Evolutionary conservation across 2,329 filamentous ascomycete genomes (phyloP).

Genomic region (Monosporascus sp.): DNA sequence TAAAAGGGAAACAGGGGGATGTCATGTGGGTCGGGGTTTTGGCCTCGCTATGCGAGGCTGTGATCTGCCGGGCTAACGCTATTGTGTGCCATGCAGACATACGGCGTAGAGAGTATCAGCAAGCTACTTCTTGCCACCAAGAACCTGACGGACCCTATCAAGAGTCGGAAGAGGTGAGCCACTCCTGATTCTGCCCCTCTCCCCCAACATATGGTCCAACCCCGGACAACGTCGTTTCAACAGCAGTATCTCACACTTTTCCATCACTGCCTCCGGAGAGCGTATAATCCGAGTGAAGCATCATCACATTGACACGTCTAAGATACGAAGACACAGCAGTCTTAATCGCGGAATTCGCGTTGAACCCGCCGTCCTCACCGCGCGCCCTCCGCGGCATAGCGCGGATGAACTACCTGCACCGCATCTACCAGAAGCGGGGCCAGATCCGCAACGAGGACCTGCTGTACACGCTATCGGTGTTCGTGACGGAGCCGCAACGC

Average conservation of each 20-base stretch:
- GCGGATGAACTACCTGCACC: conserved; percentile 35
- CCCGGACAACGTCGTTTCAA: no score
- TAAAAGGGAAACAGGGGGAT: background rate
- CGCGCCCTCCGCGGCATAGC: conserved; percentile 29
- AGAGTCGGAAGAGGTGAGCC: conserved; percentile 24
- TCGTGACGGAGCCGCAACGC: conserved; percentile 58
- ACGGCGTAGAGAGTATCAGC: conserved; percentile 26
- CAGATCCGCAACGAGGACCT: conserved; percentile 31
- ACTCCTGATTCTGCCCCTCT: background rate
- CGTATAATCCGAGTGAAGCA: no score
- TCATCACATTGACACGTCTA: background rate
- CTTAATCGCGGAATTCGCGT: conserved; percentile 25
- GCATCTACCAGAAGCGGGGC: conserved; percentile 26
- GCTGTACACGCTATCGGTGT: conserved; percentile 44
- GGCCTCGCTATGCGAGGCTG: no score
- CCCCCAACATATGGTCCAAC: no score
- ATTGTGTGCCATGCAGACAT: conserved; percentile 18
- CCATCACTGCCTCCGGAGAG: background rate
- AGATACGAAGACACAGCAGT: conserved; percentile 28
- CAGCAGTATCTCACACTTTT: background rate
- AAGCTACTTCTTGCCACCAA: conserved; percentile 22
- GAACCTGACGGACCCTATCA: conserved; percentile 25
- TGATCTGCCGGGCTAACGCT: background rate
- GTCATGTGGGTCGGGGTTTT: no score
- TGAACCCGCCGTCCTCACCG: conserved; percentile 30